Base-by-base conservation (phyloP, 352 stramenopile genomes). In the Phytophthora idaei region DNA sequence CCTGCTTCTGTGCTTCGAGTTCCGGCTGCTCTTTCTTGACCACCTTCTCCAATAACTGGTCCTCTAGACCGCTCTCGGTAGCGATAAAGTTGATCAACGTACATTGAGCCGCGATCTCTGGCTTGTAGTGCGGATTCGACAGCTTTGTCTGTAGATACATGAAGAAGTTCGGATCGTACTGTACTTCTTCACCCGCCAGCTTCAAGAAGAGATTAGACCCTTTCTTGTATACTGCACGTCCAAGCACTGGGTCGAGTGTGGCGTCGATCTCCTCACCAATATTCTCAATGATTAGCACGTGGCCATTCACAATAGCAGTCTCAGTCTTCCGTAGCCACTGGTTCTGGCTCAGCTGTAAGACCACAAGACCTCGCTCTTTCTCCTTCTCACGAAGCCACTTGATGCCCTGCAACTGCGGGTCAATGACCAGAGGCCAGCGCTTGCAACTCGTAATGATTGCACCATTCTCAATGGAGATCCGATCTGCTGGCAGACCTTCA, bases 1-100 rank as follows among this genome's bases (percentile, higher is more conserved):
- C 89, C 57, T 98, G 95, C 59, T 97, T 94, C 63, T 98, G 92
- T 12, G 93, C 89, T 71, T 99, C 95, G 10, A 99, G 87, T 67
- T 99, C 95, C 0, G 90, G 90, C 51, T 98, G 85, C 71, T 99
- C 97, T 45, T 98, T 92, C 48, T 98, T 97, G 54, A 99, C 97
- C 11, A 98, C 95, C 67, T 98, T 98, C 25, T 97, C 96, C 12
- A 99, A 70, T 21, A 99, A 76, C 64, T 99, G 97, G 63, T 99
- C 97, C 74, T 99, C 94, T 0, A 99, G 68, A 11, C 97, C 97
- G 48, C 86, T 96, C 71, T 99, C 96, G 0, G 96, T 99, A 14
- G 96, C 97, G 72, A 99, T 99, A 59, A 99, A 99, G 78, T 99
- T 99, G 71, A 99, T 98, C n/a, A 99, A 65, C 31, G 97, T 99